Evolutionary conservation across 306 rosid species (phyloP).

Genomic region (Quercus berberidifolia): DNA sequence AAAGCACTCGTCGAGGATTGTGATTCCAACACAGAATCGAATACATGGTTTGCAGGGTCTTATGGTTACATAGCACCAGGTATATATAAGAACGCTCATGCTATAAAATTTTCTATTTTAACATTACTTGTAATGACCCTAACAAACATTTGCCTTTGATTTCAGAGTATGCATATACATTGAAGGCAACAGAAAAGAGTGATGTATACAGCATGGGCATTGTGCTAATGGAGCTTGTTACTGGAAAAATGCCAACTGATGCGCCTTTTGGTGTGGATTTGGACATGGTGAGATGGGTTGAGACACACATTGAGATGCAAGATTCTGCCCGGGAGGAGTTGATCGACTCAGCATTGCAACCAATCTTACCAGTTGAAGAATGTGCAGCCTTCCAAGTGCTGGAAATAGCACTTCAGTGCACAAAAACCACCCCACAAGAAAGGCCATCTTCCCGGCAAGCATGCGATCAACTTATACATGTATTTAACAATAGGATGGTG

Average conservation of each 20-base stretch:
- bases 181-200: constrained; percentile 80
- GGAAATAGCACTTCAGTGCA: constrained; percentile 86
- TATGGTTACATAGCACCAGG: constrained; percentile 97
- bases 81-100: constrained; percentile 11
- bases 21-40: constrained; percentile 69
- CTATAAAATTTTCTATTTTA: not conserved
- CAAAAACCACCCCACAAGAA: constrained; percentile 67
- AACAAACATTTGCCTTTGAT: constrained; percentile 6
- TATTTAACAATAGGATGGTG: constrained; percentile 41
- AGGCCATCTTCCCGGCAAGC: constrained; percentile 78
- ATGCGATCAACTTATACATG: constrained; percentile 68
- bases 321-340: constrained; percentile 45
- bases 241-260: constrained; percentile 87
- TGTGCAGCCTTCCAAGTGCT: constrained; percentile 71
- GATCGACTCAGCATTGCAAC: constrained; percentile 62
- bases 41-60: constrained; percentile 84
- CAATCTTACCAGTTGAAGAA: constrained; percentile 56
- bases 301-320: constrained; percentile 46
- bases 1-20: constrained; percentile 53
- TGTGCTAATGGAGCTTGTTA: constrained; percentile 84
- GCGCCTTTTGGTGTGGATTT: constrained; percentile 62
- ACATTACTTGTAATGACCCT: not conserved
- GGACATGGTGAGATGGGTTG: constrained; percentile 99
- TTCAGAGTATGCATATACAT: constrained; percentile 83
- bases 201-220: constrained; percentile 97